A percentile compares a stretch with the other conserved stretches of the same genome.
phyloP scores from a whole-genome alignment of 306 rosid genomes.

The Corylus avellana region DNA sequence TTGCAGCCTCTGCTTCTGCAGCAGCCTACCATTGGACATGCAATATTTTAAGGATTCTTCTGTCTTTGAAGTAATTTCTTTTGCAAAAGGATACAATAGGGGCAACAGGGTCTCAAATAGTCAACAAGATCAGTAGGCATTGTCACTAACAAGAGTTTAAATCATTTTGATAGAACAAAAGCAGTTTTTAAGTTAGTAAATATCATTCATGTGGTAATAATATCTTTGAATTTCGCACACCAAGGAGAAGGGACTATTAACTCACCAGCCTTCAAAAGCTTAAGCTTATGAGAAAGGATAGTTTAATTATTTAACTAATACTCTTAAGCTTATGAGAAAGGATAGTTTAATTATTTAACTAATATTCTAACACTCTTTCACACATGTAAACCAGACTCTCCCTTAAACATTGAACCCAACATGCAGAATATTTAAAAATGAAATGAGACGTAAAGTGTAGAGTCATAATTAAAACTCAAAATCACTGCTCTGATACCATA shows the following conservation, averaged over 20 bases:
- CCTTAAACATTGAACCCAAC: too few relatives aligned
- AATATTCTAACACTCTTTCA: too few relatives aligned
- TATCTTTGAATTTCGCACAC: not conserved
- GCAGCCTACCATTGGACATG: constrained; percentile 53
- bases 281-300: too few relatives aligned
- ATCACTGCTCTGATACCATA: too few relatives aligned
- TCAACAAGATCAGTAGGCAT: not conserved
- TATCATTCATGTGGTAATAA: not conserved
- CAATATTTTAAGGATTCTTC: constrained; percentile 18
- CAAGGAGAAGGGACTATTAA: not conserved
- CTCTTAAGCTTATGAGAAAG: too few relatives aligned
- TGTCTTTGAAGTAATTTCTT: not conserved
- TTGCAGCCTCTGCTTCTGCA: constrained; percentile 76
- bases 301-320: too few relatives aligned
- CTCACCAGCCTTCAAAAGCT: too few relatives aligned
- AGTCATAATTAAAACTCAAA: too few relatives aligned
- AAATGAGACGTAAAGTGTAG: too few relatives aligned
- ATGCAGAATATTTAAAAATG: too few relatives aligned
- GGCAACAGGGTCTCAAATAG: not conserved
- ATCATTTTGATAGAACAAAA: not conserved
- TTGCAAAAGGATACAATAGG: not conserved
- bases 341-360: too few relatives aligned
- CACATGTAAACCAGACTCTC: too few relatives aligned
- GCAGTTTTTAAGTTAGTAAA: not conserved
- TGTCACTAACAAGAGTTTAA: not conserved